phyloP scores from a whole-genome alignment of 257 asterid species.

The Nicotiana noctiflora region DNA sequence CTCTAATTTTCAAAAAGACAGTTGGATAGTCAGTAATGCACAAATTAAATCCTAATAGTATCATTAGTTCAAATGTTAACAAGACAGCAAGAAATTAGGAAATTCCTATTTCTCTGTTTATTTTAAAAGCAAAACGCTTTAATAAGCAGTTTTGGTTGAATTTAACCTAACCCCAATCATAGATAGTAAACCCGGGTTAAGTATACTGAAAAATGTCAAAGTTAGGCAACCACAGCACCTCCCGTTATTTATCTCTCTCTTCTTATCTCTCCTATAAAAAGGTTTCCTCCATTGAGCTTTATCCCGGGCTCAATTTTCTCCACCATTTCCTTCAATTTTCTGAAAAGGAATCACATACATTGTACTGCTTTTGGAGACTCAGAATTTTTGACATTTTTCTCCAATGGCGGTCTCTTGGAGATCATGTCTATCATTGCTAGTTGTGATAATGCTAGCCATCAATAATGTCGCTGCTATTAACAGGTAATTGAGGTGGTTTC shows the following conservation, averaged over 20 bases:
- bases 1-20: background rate
- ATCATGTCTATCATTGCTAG: constrained; percentile 21
- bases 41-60: background rate
- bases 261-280: constrained; percentile 33
- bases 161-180: background rate
- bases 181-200: background rate
- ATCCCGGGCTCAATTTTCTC: constrained; percentile 21
- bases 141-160: background rate
- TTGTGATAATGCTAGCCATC: constrained; percentile 23
- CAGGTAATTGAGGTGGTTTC: constrained; percentile 32
- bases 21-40: background rate
- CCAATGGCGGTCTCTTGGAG: constrained; percentile 42
- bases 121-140: background rate
- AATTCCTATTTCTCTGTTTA: background rate
- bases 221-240: constrained; percentile 17
- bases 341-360: background rate
- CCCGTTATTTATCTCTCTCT: constrained; percentile 7
- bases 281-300: constrained; percentile 30
- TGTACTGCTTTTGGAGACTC: background rate
- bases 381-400: background rate
- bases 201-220: background rate
- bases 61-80: background rate
- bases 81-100: background rate
- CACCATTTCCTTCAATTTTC: background rate
- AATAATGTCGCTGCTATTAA: constrained; percentile 19